A percentile compares a stretch with the other conserved stretches of the same genome.
These are phyloP conservation scores for Fusarium sp. DNA, from an alignment of 2,329 filamentous ascomycete species.

Conservation along the genomic window DNA sequence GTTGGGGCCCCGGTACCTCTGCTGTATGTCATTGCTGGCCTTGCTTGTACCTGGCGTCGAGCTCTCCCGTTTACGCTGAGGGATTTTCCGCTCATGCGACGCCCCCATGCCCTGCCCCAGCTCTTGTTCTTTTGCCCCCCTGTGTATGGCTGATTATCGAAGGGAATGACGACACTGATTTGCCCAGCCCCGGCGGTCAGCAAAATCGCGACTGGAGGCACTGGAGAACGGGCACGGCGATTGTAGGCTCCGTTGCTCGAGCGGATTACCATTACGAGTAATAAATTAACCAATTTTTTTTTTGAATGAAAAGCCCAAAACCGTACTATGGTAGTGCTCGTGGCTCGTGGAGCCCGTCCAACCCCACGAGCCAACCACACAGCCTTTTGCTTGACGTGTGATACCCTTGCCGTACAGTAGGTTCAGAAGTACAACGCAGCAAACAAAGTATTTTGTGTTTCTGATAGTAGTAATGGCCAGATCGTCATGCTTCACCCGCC, in stretches of 20 bases:
- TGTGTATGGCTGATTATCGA: conserved; percentile 33
- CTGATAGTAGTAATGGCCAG: conserved; percentile 16
- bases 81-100: conserved; percentile 42
- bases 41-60: conserved; percentile 34
- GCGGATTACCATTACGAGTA: conserved; percentile 21
- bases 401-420: neutral
- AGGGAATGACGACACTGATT: conserved; percentile 43
- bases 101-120: conserved; percentile 25
- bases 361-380: neutral
- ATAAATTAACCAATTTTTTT: conserved; percentile 20
- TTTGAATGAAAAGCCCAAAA: conserved; percentile 12
- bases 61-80: conserved; percentile 39
- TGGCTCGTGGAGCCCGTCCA: neutral
- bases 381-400: neutral
- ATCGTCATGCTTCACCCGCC: conserved; percentile 17
- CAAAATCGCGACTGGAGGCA: conserved; percentile 41
- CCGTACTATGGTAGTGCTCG: neutral
- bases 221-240: conserved; percentile 29
- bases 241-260: conserved; percentile 19
- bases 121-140: conserved; percentile 14
- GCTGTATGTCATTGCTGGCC: conserved; percentile 41
- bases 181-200: conserved; percentile 41
- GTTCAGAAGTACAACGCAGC: conserved; percentile 9
- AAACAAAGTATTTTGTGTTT: conserved; percentile 6
- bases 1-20: conserved; percentile 39